phyloP scores from a whole-genome alignment of 108 stramenopile genomes.

The Nitzschia sp. region DNA sequence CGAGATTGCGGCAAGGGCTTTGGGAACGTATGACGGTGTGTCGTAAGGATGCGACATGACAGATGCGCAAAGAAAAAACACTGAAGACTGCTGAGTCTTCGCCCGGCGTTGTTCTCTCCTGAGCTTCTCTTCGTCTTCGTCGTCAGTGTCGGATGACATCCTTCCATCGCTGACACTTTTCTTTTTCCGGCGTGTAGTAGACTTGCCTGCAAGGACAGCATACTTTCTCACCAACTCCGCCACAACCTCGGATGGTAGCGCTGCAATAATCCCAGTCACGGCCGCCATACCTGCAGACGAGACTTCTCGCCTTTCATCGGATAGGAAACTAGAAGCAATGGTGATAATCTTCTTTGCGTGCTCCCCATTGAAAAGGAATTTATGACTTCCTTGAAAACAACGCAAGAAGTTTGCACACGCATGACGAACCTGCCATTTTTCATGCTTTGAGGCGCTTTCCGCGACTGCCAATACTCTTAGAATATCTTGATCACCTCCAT shows the following conservation, averaged over 20 bases:
- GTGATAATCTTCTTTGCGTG: conserved; percentile 49
- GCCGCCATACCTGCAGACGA: conserved; percentile 74
- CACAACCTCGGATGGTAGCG: conserved; percentile 47
- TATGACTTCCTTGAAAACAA: conserved; percentile 82
- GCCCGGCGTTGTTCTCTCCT: conserved; percentile 62
- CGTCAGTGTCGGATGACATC: not conserved
- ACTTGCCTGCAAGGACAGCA: conserved; percentile 61
- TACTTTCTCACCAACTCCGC: conserved; percentile 68
- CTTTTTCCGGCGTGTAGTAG: conserved; percentile 69
- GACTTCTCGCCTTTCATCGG: conserved; percentile 86
- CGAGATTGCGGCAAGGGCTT: conserved; percentile 81
- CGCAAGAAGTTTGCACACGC: conserved; percentile 78
- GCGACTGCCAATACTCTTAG: conserved; percentile 54
- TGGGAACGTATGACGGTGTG: conserved; percentile 77
- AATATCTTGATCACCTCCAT: conserved; percentile 60
- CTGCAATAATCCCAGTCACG: conserved; percentile 83
- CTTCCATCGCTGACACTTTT: conserved; percentile 3
- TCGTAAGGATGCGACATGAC: conserved; percentile 83
- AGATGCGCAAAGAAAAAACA: conserved; percentile 78
- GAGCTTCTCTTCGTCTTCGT: conserved; percentile 36
- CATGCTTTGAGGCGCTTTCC: conserved; percentile 51
- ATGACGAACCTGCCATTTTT: conserved; percentile 86
- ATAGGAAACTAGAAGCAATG: conserved; percentile 65
- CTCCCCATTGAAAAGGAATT: conserved; percentile 68
- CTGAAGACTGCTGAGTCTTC: conserved; percentile 74